These are phyloP conservation scores for Raffaelea ambrosiae DNA, from an alignment of 2,329 filamentous ascomycete genomes.

Conservation along the genomic window DNA sequence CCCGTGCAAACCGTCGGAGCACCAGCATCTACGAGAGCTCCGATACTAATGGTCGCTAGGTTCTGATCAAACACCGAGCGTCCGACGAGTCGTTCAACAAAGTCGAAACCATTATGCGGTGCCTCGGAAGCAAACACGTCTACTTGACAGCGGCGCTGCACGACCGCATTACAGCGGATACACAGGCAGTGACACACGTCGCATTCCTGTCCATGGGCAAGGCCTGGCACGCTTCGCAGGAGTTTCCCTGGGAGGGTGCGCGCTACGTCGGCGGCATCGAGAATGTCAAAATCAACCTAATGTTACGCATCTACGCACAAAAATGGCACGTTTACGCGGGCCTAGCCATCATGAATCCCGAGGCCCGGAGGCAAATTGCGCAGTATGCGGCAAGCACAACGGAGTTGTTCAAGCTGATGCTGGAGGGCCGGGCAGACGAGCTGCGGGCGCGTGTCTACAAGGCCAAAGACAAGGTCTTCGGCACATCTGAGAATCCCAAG, in stretches of 20 bases:
- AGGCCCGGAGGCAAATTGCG: constrained; percentile 82
- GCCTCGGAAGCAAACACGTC: constrained; percentile 78
- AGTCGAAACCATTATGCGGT: constrained; percentile 73
- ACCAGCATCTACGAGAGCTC: no score
- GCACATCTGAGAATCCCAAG: constrained; percentile 55
- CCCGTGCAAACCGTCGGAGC: neutral
- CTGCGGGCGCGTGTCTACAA: constrained; percentile 61
- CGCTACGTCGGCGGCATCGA: constrained; percentile 96
- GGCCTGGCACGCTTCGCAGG: constrained; percentile 88
- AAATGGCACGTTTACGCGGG: constrained; percentile 99
- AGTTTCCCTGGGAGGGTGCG: constrained; percentile 96
- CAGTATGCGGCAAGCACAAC: constrained; percentile 92
- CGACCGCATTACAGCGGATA: constrained; percentile 96
- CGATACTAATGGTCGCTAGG: constrained; percentile 25
- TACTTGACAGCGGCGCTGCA: constrained; percentile 81
- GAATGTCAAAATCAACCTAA: constrained; percentile 99
- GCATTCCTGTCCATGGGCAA: constrained; percentile 97
- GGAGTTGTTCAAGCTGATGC: constrained; percentile 93
- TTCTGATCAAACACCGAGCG: constrained; percentile 85
- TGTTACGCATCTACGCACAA: constrained; percentile 91
- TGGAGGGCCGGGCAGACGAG: constrained; percentile 71
- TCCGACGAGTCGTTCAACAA: constrained; percentile 66
- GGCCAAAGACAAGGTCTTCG: constrained; percentile 63
- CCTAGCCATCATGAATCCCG: constrained; percentile 91
- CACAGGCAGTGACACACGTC: constrained; percentile 94